These are phyloP conservation scores for Saposhnikovia divaricata DNA, from an alignment of 129 eudicot genomes.

Conservation along the genomic window DNA sequence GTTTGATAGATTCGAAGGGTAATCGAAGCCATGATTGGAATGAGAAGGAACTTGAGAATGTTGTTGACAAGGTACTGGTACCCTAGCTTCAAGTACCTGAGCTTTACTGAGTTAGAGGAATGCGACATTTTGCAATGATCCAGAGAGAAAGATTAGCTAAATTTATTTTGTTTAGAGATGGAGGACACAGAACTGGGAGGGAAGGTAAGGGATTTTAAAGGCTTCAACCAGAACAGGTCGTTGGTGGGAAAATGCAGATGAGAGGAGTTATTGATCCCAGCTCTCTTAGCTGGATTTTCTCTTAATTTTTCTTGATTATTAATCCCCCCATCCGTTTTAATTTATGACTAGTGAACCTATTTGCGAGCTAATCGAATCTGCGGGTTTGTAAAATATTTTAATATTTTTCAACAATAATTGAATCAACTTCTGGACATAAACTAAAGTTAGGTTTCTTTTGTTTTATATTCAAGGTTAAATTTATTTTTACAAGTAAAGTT, in stretches of 20 bases:
- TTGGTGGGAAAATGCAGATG: conserved; percentile 15
- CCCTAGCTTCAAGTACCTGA: conserved; percentile 30
- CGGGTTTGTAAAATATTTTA: background rate
- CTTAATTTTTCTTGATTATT: no score
- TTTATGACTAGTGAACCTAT: background rate
- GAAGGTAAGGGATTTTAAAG: background rate
- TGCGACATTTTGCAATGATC: conserved; percentile 10
- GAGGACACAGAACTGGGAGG: background rate
- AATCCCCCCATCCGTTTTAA: background rate
- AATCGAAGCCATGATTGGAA: conserved; percentile 22
- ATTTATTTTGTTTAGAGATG: conserved; percentile 1
- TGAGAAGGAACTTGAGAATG: conserved; percentile 22
- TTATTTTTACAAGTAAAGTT: no score
- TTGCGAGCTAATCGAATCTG: background rate
- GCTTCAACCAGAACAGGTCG: background rate
- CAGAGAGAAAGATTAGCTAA: background rate
- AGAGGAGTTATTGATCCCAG: conserved; percentile 25
- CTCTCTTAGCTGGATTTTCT: background rate
- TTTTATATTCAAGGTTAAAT: no score
- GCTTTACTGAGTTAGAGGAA: conserved; percentile 22
- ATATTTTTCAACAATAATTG: background rate
- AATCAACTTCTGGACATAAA: background rate
- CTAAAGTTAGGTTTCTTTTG: no score
- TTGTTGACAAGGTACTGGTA: conserved; percentile 33
- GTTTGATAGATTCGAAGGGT: conserved; percentile 18